Evolutionary conservation across 2,329 filamentous ascomycete genomes (phyloP).

Genomic region (Aspergillus felis): DNA sequence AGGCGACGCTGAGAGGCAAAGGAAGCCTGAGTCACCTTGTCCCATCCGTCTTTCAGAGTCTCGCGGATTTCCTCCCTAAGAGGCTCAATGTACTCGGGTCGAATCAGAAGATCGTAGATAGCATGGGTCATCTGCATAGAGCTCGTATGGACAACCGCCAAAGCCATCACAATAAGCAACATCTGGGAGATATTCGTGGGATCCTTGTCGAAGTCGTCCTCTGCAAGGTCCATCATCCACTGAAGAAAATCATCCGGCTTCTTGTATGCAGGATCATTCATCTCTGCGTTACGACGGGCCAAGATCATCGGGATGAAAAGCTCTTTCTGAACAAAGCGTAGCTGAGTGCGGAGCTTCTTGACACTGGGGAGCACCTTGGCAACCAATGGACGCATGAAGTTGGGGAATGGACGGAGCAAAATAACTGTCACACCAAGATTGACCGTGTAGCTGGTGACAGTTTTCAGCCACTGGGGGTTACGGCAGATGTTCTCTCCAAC

Average conservation of each 20-base stretch:
- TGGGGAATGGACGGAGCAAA: conserved; percentile 32
- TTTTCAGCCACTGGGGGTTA: conserved; percentile 38
- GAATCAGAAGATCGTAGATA: conserved; percentile 50
- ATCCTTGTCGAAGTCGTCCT: conserved; percentile 18
- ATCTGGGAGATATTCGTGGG: conserved; percentile 23
- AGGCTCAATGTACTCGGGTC: conserved; percentile 48
- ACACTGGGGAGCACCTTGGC: conserved; percentile 34
- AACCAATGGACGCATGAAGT: conserved; percentile 29
- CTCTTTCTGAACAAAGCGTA: conserved; percentile 26
- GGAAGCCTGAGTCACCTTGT: conserved; percentile 17
- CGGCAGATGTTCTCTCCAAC: conserved; percentile 34
- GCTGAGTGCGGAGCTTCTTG: conserved; percentile 27
- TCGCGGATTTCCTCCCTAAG: conserved; percentile 49
- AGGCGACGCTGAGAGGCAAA: conserved; percentile 18
- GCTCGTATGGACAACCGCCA: conserved; percentile 27
- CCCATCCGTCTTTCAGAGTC: conserved; percentile 22
- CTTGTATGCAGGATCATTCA: conserved; percentile 11
- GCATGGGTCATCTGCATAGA: conserved; percentile 35
- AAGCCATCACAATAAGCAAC: conserved; percentile 22
- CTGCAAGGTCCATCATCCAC: conserved; percentile 30
- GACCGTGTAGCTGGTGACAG: conserved; percentile 31
- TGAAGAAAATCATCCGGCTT: conserved; percentile 31
- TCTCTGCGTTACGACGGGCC: conserved; percentile 22
- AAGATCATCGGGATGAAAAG: conserved; percentile 34
- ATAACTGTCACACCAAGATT: conserved; percentile 31